These are phyloP conservation scores for Umbelopsis ramanniana DNA, from an alignment of 192 early-diverging fungal genomes.

Conservation along the genomic window DNA sequence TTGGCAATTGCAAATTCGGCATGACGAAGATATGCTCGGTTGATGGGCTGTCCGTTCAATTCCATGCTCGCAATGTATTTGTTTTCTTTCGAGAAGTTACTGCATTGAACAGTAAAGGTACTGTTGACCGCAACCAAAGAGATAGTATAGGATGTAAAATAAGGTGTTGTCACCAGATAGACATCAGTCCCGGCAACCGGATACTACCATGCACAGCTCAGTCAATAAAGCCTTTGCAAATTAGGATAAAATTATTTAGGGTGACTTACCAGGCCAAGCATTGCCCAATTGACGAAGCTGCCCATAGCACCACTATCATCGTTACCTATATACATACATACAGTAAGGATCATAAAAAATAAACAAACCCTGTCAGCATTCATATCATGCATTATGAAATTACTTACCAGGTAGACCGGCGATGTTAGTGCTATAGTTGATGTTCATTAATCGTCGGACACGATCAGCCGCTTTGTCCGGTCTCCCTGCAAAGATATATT, in stretches of 20 bases:
- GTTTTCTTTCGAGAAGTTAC: slow-evolving; percentile 5
- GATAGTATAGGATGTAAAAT: slow-evolving; percentile 9
- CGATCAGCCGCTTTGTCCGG: slow-evolving; percentile 10
- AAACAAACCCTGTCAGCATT: no score
- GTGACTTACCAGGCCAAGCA: slow-evolving; percentile 24
- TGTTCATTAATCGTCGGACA: neutral
- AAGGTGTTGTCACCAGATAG: slow-evolving; percentile 31
- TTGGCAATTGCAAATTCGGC: slow-evolving; percentile 14
- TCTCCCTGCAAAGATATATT: slow-evolving; percentile 40
- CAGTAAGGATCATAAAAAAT: no score
- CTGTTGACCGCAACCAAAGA: slow-evolving; percentile 10
- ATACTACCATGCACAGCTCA: slow-evolving; percentile 8
- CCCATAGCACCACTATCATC: slow-evolving; percentile 40
- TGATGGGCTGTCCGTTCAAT: slow-evolving; percentile 11
- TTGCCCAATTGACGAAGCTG: slow-evolving; percentile 28
- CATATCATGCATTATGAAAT: neutral
- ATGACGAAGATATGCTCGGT: slow-evolving; percentile 15
- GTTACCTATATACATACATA: slow-evolving; percentile 14
- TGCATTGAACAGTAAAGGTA: slow-evolving; percentile 5
- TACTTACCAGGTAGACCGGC: slow-evolving; percentile 20
- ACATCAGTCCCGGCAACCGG: slow-evolving; percentile 41
- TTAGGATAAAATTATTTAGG: neutral
- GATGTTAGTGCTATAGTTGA: neutral
- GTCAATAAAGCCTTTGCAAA: neutral
- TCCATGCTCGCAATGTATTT: neutral